These are phyloP conservation scores for Sporothrix protearum DNA, from an alignment of 2,329 filamentous ascomycete species.

Conservation along the genomic window DNA sequence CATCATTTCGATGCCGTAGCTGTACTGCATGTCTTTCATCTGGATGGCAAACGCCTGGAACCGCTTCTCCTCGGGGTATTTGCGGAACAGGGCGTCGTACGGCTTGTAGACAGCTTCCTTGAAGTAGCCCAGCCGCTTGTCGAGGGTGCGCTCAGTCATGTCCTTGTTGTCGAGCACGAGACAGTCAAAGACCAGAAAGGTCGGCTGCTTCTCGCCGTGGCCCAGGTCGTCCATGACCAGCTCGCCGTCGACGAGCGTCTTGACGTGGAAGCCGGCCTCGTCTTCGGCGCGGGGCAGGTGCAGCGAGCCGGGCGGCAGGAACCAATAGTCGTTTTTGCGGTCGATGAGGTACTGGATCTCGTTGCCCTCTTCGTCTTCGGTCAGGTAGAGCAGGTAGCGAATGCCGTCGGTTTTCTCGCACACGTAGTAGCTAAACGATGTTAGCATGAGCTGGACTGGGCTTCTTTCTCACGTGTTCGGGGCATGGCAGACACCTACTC, in stretches of 20 bases:
- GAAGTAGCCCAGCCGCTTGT: slow-evolving; percentile 87
- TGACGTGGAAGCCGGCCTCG: slow-evolving; percentile 63
- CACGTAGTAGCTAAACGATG: slow-evolving; percentile 74
- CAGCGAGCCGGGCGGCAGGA: slow-evolving; percentile 63
- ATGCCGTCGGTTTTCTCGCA: slow-evolving; percentile 98
- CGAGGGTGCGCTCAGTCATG: slow-evolving; percentile 73
- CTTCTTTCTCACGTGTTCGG: not conserved
- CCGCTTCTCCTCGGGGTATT: slow-evolving; percentile 64
- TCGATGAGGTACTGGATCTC: slow-evolving; percentile 92
- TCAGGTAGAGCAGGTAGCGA: slow-evolving; percentile 89
- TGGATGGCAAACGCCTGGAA: slow-evolving; percentile 77
- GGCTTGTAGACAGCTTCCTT: slow-evolving; percentile 71
- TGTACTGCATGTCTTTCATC: slow-evolving; percentile 85
- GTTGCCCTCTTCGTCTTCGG: slow-evolving; percentile 54
- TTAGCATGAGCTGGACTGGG: not conserved
- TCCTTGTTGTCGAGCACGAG: slow-evolving; percentile 73
- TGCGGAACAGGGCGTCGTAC: slow-evolving; percentile 59
- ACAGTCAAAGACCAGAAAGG: slow-evolving; percentile 92
- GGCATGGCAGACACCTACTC: slow-evolving; percentile 56
- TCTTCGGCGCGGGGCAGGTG: slow-evolving; percentile 73
- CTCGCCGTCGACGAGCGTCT: slow-evolving; percentile 88
- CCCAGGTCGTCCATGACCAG: slow-evolving; percentile 77
- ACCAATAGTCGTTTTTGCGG: slow-evolving; percentile 97
- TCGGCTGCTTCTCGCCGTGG: slow-evolving; percentile 65
- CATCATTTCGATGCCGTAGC: slow-evolving; percentile 88